Evolutionary conservation across 129 eudicot species (phyloP).

Genomic region (Daucus carota): DH1_v3.0 NC_030387.2:5699001-5699500

Average conservation of each 20-base stretch:
- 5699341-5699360: too few species aligned
- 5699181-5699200: slow-evolving; percentile 13
- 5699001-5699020: slow-evolving; percentile 20
- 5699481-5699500: background rate
- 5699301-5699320: too few species aligned
- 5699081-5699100: background rate
- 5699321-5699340: too few species aligned
- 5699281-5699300: too few species aligned
- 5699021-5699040: slow-evolving; percentile 20
- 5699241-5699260: too few species aligned
- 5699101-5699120: background rate
- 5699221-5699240: too few species aligned
- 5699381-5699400: too few species aligned
- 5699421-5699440: too few species aligned
- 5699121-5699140: slow-evolving; percentile 15
- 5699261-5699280: too few species aligned
- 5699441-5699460: too few species aligned
- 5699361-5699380: too few species aligned
- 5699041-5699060: background rate
- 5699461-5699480: background rate
- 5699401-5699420: too few species aligned
- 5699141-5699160: slow-evolving; percentile 13
- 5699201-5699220: slow-evolving; percentile 23
- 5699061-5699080: slow-evolving; percentile 8
- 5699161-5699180: slow-evolving; percentile 9